These are phyloP conservation scores for Phalaenopsis hybrid DNA, from an alignment of 116 monocot genomes.

Conservation along the genomic window DNA sequence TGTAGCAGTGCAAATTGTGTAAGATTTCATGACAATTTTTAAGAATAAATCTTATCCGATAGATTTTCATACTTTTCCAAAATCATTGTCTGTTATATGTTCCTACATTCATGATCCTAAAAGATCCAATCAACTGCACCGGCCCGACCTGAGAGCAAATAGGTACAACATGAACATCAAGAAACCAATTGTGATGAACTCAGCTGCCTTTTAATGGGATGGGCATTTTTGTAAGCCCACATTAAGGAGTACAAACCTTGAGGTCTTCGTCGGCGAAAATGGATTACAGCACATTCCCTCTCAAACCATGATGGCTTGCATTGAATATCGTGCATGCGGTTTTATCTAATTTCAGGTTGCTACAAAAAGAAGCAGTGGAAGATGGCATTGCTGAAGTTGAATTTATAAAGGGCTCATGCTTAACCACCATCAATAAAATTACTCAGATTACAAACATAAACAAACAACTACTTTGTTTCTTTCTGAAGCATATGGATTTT, in stretches of 20 bases:
- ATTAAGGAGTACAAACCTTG: slow-evolving; percentile 37
- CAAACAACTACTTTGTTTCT: slow-evolving; percentile 30
- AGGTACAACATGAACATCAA: slow-evolving; percentile 5
- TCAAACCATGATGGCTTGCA: no score
- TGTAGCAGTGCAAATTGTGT: slow-evolving; percentile 10
- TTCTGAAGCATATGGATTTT: slow-evolving; percentile 57
- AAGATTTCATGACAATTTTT: slow-evolving; percentile 33
- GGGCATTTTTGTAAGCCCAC: slow-evolving; percentile 33
- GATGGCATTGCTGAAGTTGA: no score
- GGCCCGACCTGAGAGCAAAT: slow-evolving; percentile 32
- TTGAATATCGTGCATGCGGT: no score
- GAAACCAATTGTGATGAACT: slow-evolving; percentile 28
- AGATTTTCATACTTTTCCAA: slow-evolving; percentile 14
- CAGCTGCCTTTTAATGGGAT: slow-evolving; percentile 49
- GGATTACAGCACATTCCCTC: no score
- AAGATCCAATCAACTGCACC: slow-evolving; percentile 19
- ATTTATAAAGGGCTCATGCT: slow-evolving; percentile 24
- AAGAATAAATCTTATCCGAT: slow-evolving; percentile 6
- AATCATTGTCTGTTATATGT: slow-evolving; percentile 54
- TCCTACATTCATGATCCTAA: slow-evolving; percentile 55
- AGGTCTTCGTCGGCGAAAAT: slow-evolving; percentile 35
- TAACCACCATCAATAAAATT: slow-evolving; percentile 76
- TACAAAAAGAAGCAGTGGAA: no score
- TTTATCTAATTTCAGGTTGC: no score
- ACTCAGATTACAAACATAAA: slow-evolving; percentile 41